Percentiles rank a stretch among this genome's conserved stretches.
phyloP scores from a whole-genome alignment of 768 basidiomycete genomes.

The Tremella fuciformis region DNA sequence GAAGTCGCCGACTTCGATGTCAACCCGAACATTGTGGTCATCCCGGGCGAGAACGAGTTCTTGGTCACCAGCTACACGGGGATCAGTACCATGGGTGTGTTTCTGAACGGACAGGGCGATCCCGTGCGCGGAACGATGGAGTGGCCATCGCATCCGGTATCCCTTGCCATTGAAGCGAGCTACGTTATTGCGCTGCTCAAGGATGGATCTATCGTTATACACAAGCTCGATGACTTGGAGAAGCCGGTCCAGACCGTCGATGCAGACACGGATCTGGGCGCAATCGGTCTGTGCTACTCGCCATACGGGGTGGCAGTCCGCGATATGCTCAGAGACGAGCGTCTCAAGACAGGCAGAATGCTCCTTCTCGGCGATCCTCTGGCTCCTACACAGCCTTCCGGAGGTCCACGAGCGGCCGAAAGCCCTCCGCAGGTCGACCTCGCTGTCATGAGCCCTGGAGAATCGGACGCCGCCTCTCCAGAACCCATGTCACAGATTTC shows the following conservation, averaged over 20 bases:
- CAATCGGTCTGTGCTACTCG: conserved; percentile 38
- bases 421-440: conserved; percentile 1
- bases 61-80: conserved; percentile 83
- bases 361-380: conserved; percentile 33
- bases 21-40: conserved; percentile 63
- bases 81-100: conserved; percentile 74
- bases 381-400: conserved; percentile 6
- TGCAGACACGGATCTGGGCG: conserved; percentile 53
- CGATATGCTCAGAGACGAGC: conserved; percentile 38
- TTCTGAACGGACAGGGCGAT: conserved; percentile 78
- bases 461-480: neutral
- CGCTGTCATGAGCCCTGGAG: neutral
- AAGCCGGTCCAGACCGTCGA: conserved; percentile 63
- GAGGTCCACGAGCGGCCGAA: neutral
- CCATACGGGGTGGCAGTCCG: conserved; percentile 46
- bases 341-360: conserved; percentile 24
- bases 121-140: conserved; percentile 84
- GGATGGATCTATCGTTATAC: conserved; percentile 75
- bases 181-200: conserved; percentile 74
- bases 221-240: conserved; percentile 65
- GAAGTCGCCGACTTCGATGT: conserved; percentile 30
- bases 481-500: neutral
- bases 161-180: conserved; percentile 76
- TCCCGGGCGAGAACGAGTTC: conserved; percentile 71
- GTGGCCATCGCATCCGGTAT: conserved; percentile 75